Evolutionary conservation across 306 rosid species (phyloP).

Genomic region (Dalbergia cochinchinensis): DNA sequence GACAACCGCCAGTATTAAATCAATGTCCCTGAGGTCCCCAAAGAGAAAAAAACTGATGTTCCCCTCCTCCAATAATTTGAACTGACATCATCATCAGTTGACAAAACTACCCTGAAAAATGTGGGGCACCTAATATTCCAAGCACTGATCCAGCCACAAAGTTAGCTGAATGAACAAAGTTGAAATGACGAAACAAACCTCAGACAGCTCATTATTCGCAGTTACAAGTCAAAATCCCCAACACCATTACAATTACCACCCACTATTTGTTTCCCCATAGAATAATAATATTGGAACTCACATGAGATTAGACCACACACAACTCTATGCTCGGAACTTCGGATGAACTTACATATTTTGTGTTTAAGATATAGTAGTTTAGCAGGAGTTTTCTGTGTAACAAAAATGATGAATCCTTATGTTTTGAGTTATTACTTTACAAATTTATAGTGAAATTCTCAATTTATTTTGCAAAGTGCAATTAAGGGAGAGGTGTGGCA

Average conservation of each 20-base stretch:
- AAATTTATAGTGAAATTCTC: neutral
- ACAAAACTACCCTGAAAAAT: conserved; percentile 43
- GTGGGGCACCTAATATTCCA: conserved; percentile 37
- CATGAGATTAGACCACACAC: neutral
- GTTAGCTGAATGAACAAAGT: neutral
- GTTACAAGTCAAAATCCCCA: neutral
- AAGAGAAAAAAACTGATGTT: neutral
- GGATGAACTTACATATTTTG: neutral
- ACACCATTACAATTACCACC: conserved; percentile 38
- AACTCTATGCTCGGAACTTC: neutral
- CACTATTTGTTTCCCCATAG: neutral
- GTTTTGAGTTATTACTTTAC: neutral
- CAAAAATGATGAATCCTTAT: neutral
- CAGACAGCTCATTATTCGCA: neutral
- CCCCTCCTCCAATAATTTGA: conserved; percentile 34
- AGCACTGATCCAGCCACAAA: conserved; percentile 16
- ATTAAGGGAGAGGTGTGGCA: conserved; percentile 39
- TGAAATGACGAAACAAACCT: conserved; percentile 50
- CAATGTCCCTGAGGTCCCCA: conserved; percentile 40
- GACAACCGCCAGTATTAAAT: conserved; percentile 23
- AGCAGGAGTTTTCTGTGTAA: neutral
- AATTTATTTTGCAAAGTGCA: neutral
- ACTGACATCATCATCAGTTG: conserved; percentile 21
- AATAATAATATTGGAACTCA: neutral
- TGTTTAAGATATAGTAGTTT: neutral